Percentiles rank a stretch among this genome's conserved stretches.
These are phyloP conservation scores for Oryza rufipogon DNA, from an alignment of 176 grass and related monocot genomes.

Conservation along the genomic window DNA sequence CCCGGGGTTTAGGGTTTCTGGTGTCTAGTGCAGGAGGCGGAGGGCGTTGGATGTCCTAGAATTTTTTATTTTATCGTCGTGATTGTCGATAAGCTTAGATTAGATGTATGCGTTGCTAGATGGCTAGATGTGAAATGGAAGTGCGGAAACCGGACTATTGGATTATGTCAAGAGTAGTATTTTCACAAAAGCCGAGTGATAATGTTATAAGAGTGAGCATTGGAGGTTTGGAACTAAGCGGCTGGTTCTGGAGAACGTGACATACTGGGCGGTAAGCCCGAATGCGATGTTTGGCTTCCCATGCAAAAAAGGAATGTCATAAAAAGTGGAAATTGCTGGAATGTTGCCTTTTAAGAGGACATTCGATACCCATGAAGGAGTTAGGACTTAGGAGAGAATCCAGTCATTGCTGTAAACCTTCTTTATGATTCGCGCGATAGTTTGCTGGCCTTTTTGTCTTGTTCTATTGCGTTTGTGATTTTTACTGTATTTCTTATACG, in stretches of 20 bases:
- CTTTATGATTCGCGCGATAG: slow-evolving; percentile 13
- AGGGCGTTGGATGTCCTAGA: background rate
- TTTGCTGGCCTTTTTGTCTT: slow-evolving; percentile 18
- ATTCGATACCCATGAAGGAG: background rate
- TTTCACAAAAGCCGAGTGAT: slow-evolving; percentile 21
- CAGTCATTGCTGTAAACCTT: background rate
- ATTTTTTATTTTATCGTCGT: background rate
- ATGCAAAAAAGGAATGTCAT: background rate
- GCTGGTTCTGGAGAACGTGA: background rate
- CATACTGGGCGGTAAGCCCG: background rate
- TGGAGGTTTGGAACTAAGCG: background rate
- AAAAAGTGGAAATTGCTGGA: background rate
- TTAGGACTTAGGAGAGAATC: slow-evolving; percentile 1
- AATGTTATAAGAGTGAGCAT: background rate
- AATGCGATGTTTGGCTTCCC: background rate
- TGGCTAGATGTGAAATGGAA: slow-evolving; percentile 10
- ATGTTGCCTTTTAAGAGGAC: background rate
- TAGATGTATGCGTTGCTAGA: slow-evolving; percentile 6
- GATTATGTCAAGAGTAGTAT: background rate
- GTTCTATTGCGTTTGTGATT: slow-evolving; percentile 19
- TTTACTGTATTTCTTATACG: slow-evolving; percentile 31
- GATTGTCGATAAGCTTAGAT: background rate
- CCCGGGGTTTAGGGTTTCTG: slow-evolving; percentile 27
- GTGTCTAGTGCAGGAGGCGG: background rate
- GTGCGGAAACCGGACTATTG: background rate